Percentiles rank a stretch among this genome's conserved stretches.
These are phyloP conservation scores for Botrytis paeoniae DNA, from an alignment of 2,329 filamentous ascomycete genomes.

Conservation along the genomic window DNA sequence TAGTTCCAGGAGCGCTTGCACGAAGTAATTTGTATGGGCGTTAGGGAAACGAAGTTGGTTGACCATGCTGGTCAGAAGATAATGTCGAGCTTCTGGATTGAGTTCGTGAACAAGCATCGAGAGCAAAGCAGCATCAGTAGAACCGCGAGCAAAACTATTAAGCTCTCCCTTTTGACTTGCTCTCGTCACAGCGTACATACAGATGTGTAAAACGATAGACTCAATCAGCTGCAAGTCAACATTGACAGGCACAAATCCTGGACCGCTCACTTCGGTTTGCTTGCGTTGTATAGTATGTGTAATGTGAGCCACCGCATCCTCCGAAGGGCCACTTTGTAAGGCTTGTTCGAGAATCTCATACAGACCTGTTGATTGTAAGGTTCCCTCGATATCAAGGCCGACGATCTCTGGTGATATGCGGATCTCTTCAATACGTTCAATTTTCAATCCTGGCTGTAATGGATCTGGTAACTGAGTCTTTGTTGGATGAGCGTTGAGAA, in stretches of 20 bases:
- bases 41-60: conserved; percentile 93
- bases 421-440: conserved; percentile 73
- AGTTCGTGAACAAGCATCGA: conserved; percentile 74
- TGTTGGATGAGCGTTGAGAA: conserved; percentile 76
- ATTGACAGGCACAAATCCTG: conserved; percentile 63
- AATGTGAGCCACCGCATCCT: conserved; percentile 74
- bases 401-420: conserved; percentile 63
- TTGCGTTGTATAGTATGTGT: conserved; percentile 67
- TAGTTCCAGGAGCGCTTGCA: conserved; percentile 76
- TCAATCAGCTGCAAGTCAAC: conserved; percentile 73
- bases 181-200: conserved; percentile 64
- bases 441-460: conserved; percentile 69
- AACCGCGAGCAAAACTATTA: conserved; percentile 59
- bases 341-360: conserved; percentile 59
- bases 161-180: conserved; percentile 55
- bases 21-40: conserved; percentile 89
- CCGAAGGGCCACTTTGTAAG: conserved; percentile 59
- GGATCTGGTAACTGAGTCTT: conserved; percentile 71
- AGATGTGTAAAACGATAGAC: conserved; percentile 79
- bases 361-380: conserved; percentile 54
- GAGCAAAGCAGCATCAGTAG: conserved; percentile 68
- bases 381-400: conserved; percentile 56
- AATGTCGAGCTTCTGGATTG: conserved; percentile 75
- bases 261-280: conserved; percentile 56
- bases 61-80: conserved; percentile 76